Percentiles rank a stretch among this genome's conserved stretches.
phyloP scores from a whole-genome alignment of 768 basidiomycete species.

The Psilocybe tampanensis region DNA sequence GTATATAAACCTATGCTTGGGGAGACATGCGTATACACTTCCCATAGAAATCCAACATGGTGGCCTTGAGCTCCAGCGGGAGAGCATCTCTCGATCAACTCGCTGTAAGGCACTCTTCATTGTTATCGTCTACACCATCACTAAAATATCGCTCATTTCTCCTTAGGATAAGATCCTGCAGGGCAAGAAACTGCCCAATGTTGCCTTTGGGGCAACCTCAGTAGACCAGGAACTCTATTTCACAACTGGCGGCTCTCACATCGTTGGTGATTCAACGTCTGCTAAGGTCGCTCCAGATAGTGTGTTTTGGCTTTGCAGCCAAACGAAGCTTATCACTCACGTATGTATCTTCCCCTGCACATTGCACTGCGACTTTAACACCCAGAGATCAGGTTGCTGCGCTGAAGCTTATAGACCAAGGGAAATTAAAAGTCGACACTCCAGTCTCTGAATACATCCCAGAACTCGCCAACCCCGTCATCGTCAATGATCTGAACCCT shows the following conservation, averaged over 20 bases:
- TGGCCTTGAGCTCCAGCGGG: neutral
- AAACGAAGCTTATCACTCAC: conserved; percentile 34
- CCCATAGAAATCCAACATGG: neutral
- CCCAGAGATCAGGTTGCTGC: conserved; percentile 25
- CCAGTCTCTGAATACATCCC: conserved; percentile 28
- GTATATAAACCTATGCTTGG: neutral
- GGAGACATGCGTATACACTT: too few species aligned
- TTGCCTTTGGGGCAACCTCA: conserved; percentile 31
- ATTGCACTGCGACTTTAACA: neutral
- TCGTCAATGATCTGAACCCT: conserved; percentile 12
- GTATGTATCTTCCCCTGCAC: conserved; percentile 17
- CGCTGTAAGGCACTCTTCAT: neutral
- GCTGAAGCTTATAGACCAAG: conserved; percentile 31
- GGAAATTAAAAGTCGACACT: conserved; percentile 23
- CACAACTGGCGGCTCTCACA: conserved; percentile 22
- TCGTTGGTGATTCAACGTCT: conserved; percentile 28
- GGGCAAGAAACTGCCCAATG: conserved; percentile 23
- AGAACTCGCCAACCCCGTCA: conserved; percentile 25
- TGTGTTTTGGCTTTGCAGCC: conserved; percentile 41
- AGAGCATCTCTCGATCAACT: neutral
- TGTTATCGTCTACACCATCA: neutral
- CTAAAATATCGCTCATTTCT: neutral
- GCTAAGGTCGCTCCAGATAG: conserved; percentile 25
- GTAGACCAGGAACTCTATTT: conserved; percentile 29
- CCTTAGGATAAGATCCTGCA: conserved; percentile 12